Conservation (phyloP, 78 protist species). For the slime mould (Dictyostelium discoideum) region DNA sequence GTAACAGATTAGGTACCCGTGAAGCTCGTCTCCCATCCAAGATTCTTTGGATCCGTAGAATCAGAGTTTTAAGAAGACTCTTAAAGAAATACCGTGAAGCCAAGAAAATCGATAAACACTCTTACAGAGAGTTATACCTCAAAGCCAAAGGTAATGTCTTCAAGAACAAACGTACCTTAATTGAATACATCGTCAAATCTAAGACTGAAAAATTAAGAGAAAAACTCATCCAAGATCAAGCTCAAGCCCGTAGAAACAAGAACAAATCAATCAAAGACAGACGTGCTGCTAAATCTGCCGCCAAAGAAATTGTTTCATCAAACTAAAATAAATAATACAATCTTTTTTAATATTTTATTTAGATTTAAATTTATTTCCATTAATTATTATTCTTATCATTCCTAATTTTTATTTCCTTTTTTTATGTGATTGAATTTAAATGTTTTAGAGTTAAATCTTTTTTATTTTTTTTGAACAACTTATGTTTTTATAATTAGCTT, state of each 20-base stretch:
- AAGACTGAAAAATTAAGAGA: constrained; percentile 94
- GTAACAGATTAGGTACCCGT: constrained; percentile 98
- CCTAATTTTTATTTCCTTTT: too few species aligned
- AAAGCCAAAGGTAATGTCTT: constrained; percentile 99
- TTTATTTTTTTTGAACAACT: too few species aligned
- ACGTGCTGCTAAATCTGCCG: constrained; percentile 41
- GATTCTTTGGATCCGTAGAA: constrained; percentile 98
- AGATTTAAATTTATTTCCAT: background rate
- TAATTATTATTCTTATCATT: too few species aligned
- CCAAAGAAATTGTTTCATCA: constrained; percentile 40
- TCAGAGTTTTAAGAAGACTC: constrained; percentile 98
- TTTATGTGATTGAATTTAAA: too few species aligned
- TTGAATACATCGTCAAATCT: constrained; percentile 97
- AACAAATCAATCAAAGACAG: constrained; percentile 84
- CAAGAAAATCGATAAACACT: constrained; percentile 97
- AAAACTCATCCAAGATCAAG: constrained; percentile 93
- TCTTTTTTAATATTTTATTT: background rate
- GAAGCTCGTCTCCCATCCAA: constrained; percentile 99
- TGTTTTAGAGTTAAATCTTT: too few species aligned
- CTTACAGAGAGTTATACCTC: constrained; percentile 97
- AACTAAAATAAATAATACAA: background rate
- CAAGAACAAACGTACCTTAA: constrained; percentile 99
- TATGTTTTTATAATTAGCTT: too few species aligned
- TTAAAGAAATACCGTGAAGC: constrained; percentile 97
- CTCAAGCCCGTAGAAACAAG: constrained; percentile 96